Evolutionary conservation across 768 basidiomycete genomes (phyloP).

Genomic region (Pleurotus tuber-regium): DNA sequence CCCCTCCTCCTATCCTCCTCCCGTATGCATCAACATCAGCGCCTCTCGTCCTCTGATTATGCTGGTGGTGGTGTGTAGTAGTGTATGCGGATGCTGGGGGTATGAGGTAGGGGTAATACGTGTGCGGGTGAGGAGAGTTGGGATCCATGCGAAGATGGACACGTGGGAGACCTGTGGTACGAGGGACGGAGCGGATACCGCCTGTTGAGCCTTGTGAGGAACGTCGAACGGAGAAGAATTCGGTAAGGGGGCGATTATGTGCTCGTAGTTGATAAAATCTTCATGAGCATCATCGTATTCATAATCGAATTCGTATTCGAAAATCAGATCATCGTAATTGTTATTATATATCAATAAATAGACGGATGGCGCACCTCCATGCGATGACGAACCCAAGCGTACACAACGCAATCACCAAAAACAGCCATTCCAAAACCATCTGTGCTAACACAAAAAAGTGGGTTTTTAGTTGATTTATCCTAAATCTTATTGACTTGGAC

Average conservation of each 20-base stretch:
- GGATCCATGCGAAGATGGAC: slow-evolving; percentile 8
- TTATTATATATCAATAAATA: slow-evolving; percentile 8
- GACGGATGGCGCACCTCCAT: slow-evolving; percentile 14
- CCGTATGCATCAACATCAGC: slow-evolving; percentile 39
- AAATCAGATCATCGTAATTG: background rate
- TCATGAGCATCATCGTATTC: too few species aligned
- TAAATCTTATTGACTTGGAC: too few species aligned
- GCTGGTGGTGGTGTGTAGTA: too few species aligned
- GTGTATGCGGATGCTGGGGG: slow-evolving; percentile 20
- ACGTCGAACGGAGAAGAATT: slow-evolving; percentile 13
- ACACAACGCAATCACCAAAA: slow-evolving; percentile 23
- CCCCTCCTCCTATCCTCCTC: slow-evolving; percentile 28
- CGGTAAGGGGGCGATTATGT: slow-evolving; percentile 12
- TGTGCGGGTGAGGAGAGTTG: too few species aligned
- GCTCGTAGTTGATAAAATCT: slow-evolving; percentile 14
- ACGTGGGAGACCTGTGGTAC: slow-evolving; percentile 1
- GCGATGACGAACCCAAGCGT: slow-evolving; percentile 15
- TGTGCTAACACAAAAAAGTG: too few species aligned
- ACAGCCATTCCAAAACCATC: slow-evolving; percentile 25
- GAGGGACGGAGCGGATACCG: background rate
- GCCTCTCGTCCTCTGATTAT: slow-evolving; percentile 30
- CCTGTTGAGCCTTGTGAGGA: background rate
- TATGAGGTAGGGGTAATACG: slow-evolving; percentile 19
- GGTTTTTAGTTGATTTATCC: too few species aligned
- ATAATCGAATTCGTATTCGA: too few species aligned